Base-by-base conservation (phyloP, 2,329 filamentous ascomycete genomes). In the Fusarium sororula region DNA sequence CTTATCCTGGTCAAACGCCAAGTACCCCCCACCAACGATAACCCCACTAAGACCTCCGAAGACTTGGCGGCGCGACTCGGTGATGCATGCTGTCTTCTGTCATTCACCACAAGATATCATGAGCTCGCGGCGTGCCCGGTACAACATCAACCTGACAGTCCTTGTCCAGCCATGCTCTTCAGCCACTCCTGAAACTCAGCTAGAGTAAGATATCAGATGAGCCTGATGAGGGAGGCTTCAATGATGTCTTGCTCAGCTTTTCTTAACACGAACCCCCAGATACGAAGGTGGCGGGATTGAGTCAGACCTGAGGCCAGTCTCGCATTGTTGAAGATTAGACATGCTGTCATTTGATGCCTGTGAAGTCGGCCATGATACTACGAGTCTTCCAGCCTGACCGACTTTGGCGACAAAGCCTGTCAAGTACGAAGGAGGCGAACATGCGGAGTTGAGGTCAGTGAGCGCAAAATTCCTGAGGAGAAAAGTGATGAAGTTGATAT, bases 1-100 rank as follows among this genome's bases (percentile, higher is more conserved):
- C 61, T 71, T 62, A 73, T 60, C 76, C 76, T 55, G 62, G 76
- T 69, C 57, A 57, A 56, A 65, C 57, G 72, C 74, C 72, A 78
- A 74, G 75, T 35, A 73, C 76, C 76, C 76, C 76, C 75, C 76
- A 76, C 76, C 66, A 76, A 73, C 20, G 37, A 68, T 28, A 45
- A 77, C 72, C 71, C 77, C 77, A 79, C 77, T 70, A 45, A 74
- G 73, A 75, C 70, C 63, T 75, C 66, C 61, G 63, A 78, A 72
- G 65, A 63, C 74, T 76, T 74, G 65, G 72, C 66, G 64, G 62
- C 58, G 63, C 58, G 74, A 68, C 71, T 68, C 65, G 64, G 70
- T 75, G 57, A 71, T 78, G 62, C 63, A 37, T 70, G 54, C 63
- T 68, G 62, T 68, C 42, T 45, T 66, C 50, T 68, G 48, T 65